phyloP scores from a whole-genome alignment of 2,329 filamentous ascomycete species.

The Rutstroemia sp. region DNA sequence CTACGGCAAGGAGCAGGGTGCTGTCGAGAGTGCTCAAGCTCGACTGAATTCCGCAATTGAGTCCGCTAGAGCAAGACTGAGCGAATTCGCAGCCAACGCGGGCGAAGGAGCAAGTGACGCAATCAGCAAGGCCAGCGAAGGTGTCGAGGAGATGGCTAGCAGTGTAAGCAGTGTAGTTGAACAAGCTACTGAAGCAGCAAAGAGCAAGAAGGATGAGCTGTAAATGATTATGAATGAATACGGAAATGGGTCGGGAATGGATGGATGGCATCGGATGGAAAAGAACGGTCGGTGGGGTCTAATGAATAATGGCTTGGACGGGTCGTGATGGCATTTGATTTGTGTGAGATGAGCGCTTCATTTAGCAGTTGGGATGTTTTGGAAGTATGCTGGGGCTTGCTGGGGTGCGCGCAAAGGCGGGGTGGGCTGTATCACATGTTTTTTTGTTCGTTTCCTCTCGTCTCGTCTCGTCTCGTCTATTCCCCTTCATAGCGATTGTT shows the following conservation, averaged over 20 bases:
- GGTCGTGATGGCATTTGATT: too few relatives aligned
- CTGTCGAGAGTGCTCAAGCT: conserved; percentile 26
- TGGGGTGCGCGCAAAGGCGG: too few relatives aligned
- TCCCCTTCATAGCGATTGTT: too few relatives aligned
- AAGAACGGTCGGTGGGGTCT: not conserved
- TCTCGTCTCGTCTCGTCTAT: too few relatives aligned
- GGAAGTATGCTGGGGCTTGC: too few relatives aligned
- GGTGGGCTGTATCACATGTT: too few relatives aligned
- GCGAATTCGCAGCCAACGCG: conserved; percentile 20
- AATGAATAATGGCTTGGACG: too few relatives aligned
- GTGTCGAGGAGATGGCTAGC: conserved; percentile 39
- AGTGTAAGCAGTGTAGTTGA: conserved; percentile 35
- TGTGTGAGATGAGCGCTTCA: too few relatives aligned
- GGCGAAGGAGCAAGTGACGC: conserved; percentile 30
- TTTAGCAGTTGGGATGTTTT: too few relatives aligned
- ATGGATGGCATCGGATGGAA: not conserved
- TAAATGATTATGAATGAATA: conserved; percentile 25
- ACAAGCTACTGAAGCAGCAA: conserved; percentile 29
- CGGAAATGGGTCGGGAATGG: not conserved
- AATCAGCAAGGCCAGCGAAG: conserved; percentile 32
- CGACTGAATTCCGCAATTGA: conserved; percentile 24
- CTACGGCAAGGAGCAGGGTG: conserved; percentile 24
- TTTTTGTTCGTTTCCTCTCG: too few relatives aligned
- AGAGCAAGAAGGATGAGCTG: conserved; percentile 43
- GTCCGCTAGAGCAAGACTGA: conserved; percentile 23